These are phyloP conservation scores for Wilhelminamyces savonicus DNA, from an alignment of 805 yeast species.

Conservation along the genomic window DNA sequence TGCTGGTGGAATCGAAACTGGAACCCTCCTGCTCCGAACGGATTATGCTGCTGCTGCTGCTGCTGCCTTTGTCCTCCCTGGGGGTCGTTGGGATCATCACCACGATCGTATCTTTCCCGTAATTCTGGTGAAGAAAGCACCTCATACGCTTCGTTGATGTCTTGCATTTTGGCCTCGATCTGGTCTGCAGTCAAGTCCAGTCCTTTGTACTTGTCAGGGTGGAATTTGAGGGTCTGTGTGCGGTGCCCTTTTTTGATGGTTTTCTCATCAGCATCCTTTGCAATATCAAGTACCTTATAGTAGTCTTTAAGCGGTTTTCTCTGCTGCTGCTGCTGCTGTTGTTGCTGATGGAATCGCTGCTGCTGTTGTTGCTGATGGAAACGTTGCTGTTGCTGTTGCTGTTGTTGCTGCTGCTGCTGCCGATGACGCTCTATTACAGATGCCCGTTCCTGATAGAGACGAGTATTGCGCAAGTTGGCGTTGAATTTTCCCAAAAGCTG, in stretches of 20 bases:
- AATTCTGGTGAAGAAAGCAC: constrained; percentile 63
- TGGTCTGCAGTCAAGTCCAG: constrained; percentile 60
- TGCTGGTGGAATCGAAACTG: no score
- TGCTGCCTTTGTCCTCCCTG: constrained; percentile 1
- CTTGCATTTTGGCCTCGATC: constrained; percentile 82
- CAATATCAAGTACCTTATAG: constrained; percentile 69
- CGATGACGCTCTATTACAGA: constrained; percentile 24
- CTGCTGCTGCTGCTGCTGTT: constrained; percentile 18
- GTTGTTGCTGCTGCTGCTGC: constrained; percentile 28
- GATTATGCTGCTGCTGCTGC: constrained; percentile 1
- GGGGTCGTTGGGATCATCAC: constrained; percentile 45
- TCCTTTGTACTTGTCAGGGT: constrained; percentile 83
- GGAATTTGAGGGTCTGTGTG: constrained; percentile 69
- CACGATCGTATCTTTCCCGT: constrained; percentile 61
- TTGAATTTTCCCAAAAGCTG: constrained; percentile 27
- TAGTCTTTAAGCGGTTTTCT: constrained; percentile 54
- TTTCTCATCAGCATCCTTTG: constrained; percentile 58
- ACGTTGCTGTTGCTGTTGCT: constrained; percentile 36
- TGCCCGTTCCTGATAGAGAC: constrained; percentile 27
- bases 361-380: constrained; percentile 34
- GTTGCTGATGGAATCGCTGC: constrained; percentile 25
- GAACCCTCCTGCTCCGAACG: constrained; percentile 5
- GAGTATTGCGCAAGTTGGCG: constrained; percentile 32
- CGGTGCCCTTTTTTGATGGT: constrained; percentile 81
- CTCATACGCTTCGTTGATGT: constrained; percentile 90